Base-by-base conservation (phyloP, 176 grass and related monocot species). In the Chrysopogon serrulatus region DNA sequence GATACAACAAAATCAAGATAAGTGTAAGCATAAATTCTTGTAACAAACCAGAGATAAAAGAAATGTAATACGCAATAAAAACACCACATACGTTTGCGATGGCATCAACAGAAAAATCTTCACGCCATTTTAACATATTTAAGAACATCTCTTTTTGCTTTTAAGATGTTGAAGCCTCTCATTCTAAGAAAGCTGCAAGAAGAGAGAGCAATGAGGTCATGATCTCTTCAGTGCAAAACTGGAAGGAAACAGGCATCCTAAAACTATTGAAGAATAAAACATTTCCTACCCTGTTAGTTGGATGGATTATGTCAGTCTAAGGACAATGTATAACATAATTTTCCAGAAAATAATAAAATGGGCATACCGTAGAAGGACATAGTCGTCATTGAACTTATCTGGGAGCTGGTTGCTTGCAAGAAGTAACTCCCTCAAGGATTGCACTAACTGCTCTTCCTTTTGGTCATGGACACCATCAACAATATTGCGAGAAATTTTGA, bases 61-160 rank as follows among this genome's bases (percentile, higher is more conserved):
- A 71, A 21, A 27, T 81, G 62, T 71, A 78, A 60, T 34, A 84
- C 68, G 84, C 9, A 43, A 69, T 68, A 82, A 53, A 19, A 32
- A 72, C 74, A 77, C 68, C n/a, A 21, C 63, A 59, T 91, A 94
- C 96, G 74, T 90, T 95, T 75, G 91, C 84, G 68, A 98, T 89
- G 56, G 73, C 28, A 83, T 98, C 96, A 61, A 95, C 80, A 57
- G 67, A 86, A 85, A 51, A 93, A 49, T 93, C 91, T 88, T 90
- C 91, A 82, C 96, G 93, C 96, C 96, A 98, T 83, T 98, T 95
- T 36, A 98, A 74, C 96, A 98, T 98, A 90, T 88, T 95, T 74
- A 95, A 36, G 47, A 98, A 98, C 91, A 95, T 93, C 19, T 88
- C 89, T 78, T 95, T 95, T 95, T 86, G 96, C 85, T 75, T 95